Percentiles rank a stretch among this genome's conserved stretches.
phyloP scores from a whole-genome alignment of 2,329 filamentous ascomycete species.

The Coniochaeta pulveracea region DNA sequence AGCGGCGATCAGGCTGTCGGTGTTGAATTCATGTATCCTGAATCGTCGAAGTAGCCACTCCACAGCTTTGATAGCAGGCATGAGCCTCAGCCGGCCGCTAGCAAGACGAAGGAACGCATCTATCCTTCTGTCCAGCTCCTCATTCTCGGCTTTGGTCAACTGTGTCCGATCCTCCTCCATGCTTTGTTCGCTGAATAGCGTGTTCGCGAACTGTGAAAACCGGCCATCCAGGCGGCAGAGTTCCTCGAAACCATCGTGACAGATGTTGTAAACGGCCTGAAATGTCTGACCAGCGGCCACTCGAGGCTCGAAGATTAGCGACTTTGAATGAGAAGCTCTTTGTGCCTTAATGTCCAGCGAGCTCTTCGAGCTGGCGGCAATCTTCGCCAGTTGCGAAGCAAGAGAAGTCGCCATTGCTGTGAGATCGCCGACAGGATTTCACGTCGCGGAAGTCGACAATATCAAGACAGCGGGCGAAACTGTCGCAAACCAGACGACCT shows the following conservation, averaged over 20 bases:
- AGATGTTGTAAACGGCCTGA: slow-evolving; percentile 78
- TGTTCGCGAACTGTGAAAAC: slow-evolving; percentile 63
- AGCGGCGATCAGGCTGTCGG: slow-evolving; percentile 62
- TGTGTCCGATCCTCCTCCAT: slow-evolving; percentile 78
- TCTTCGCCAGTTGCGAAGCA: slow-evolving; percentile 85
- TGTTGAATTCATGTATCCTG: slow-evolving; percentile 89
- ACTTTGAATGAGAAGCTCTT: slow-evolving; percentile 85
- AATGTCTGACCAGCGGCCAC: slow-evolving; percentile 82
- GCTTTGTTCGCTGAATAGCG: slow-evolving; percentile 89
- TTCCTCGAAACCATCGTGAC: slow-evolving; percentile 81
- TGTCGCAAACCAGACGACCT: slow-evolving; percentile 2
- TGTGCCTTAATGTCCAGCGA: slow-evolving; percentile 89
- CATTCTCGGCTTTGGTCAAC: slow-evolving; percentile 73
- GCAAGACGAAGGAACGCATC: slow-evolving; percentile 76
- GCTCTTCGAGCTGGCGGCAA: slow-evolving; percentile 81
- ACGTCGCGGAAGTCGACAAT: no score
- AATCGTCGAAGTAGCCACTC: slow-evolving; percentile 95
- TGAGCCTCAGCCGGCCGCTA: slow-evolving; percentile 65
- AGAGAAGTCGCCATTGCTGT: slow-evolving; percentile 54
- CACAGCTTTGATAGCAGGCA: slow-evolving; percentile 78
- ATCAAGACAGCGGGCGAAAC: slow-evolving; percentile 1
- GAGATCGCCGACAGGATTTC: no score
- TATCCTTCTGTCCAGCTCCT: slow-evolving; percentile 64
- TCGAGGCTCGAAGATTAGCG: slow-evolving; percentile 81
- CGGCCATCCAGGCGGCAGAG: slow-evolving; percentile 76